A percentile compares a stretch with the other conserved stretches of the same genome.
These are phyloP conservation scores for Phytopythium oedochilum DNA, from an alignment of 352 stramenopile species.

Conservation along the genomic window DNA sequence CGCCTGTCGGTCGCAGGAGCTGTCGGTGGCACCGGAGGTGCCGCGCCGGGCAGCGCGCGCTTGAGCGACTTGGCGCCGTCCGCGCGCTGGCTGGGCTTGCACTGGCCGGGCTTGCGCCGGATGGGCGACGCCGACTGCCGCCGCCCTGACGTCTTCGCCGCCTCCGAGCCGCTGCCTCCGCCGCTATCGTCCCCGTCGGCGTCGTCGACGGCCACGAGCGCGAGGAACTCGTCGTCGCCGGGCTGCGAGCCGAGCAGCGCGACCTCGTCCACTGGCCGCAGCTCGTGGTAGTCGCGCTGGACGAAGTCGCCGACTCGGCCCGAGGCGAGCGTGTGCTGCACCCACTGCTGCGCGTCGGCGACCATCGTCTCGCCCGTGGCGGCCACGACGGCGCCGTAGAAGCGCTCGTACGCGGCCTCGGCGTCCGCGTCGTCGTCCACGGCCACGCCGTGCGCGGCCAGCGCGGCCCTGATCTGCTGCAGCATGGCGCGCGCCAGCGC, in stretches of 20 bases:
- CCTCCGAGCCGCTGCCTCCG: constrained; percentile 7
- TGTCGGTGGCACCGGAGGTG: neutral
- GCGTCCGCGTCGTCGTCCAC: constrained; percentile 51
- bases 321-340: constrained; percentile 35
- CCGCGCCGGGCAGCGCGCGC: neutral
- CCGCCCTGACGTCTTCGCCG: neutral
- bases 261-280: constrained; percentile 53
- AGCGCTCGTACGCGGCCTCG: constrained; percentile 61
- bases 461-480: constrained; percentile 60
- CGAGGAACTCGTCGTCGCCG: constrained; percentile 60
- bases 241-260: constrained; percentile 28
- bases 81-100: constrained; percentile 24
- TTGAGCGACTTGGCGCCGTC: neutral
- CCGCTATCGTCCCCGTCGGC: constrained; percentile 14
- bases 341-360: constrained; percentile 59
- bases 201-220: constrained; percentile 38
- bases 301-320: constrained; percentile 42
- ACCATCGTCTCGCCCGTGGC: constrained; percentile 56
- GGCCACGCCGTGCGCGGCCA: constrained; percentile 47
- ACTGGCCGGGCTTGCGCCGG: constrained; percentile 33
- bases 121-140: constrained; percentile 23
- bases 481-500: constrained; percentile 48
- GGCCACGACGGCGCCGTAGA: constrained; percentile 46
- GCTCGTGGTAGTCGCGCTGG: constrained; percentile 61
- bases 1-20: neutral